These are phyloP conservation scores for Ophiostoma sp. DNA, from an alignment of 2,329 filamentous ascomycete species.

Conservation along the genomic window DNA sequence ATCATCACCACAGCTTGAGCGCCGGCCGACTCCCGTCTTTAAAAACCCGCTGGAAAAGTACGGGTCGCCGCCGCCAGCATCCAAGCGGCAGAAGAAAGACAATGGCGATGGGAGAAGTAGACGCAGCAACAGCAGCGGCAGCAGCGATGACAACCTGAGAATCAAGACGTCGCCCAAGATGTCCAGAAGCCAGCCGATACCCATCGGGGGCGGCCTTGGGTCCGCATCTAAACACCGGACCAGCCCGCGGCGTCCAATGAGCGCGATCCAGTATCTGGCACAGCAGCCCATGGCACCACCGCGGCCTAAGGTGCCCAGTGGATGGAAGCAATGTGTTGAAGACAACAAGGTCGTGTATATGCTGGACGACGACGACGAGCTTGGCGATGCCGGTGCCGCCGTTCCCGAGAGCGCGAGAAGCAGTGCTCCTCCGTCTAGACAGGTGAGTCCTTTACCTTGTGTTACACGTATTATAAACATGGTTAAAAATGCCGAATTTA, in stretches of 20 bases:
- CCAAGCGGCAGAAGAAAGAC: conserved; percentile 18
- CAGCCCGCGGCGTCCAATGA: background rate
- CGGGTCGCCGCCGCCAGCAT: conserved; percentile 15
- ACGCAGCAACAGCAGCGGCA: background rate
- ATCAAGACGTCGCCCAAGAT: conserved; percentile 2
- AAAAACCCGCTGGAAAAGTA: conserved; percentile 17
- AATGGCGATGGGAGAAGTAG: background rate
- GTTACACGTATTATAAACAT: background rate
- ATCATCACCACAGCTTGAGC: background rate
- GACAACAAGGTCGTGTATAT: conserved; percentile 18
- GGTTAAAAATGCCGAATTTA: background rate
- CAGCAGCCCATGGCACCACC: conserved; percentile 4
- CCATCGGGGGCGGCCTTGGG: background rate
- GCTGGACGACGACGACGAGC: conserved; percentile 22
- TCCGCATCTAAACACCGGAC: background rate
- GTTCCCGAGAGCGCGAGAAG: background rate
- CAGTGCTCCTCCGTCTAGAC: background rate
- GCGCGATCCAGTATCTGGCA: background rate
- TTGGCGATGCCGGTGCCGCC: background rate
- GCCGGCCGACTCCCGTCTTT: background rate
- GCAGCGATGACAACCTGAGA: background rate
- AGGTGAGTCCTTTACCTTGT: background rate
- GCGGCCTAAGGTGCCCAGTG: background rate
- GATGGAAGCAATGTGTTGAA: conserved; percentile 10
- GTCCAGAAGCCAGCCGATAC: background rate